Evolutionary conservation across 1,139 yeast genomes (phyloP), one percentile per base, ranked within the genome.

Genomic region (Suhomyces wounanorum): DNA sequence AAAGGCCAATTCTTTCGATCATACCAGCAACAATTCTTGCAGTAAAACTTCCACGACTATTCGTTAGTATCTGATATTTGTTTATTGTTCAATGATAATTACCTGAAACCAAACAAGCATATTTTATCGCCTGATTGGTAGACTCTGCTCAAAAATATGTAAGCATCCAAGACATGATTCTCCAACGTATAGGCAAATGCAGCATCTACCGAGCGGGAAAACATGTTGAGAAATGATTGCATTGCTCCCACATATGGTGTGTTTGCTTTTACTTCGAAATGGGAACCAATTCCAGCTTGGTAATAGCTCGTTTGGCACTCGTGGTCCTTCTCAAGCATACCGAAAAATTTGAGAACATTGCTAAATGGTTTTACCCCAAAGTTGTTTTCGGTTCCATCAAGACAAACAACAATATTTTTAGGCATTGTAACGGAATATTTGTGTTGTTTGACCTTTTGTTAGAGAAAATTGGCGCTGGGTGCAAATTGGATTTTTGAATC

Each of bases 221-320:
- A 21, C 18, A 10, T 35, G 14, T 25, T 40, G 13, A 14, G 16
- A 8, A 30, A 23, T 4, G 13, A n/a, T 2, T 26, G 16, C 23
- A 42, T 7, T 3, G 14, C 47, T 43, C 50, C 56, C 49, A 39
- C 57, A 51, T 3, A 70, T 8, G 44, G 58, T 59, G 23, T 51
- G 49, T 31, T 57, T 26, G 71, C 58, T 25, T 77, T 78, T 13
- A 75, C 69, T 21, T 70, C 67, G 53, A 79, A 77, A 11, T 74
- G 67, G 8, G 79, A 77, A 1, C 89, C 89, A 23, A 84, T 78
- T 0, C 89, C 89, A 1, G 89, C 85, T 57, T 84, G 89, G 58
- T 84, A 84, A 59, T 84, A 83, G 56, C 86, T 81, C 37, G 80
- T 55, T 55, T 83, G 87, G 16, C 53, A 46, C 39, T 30, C 13